Conservation (phyloP, 2,329 filamentous ascomycete species). For the Xylaria sp. region DNA sequence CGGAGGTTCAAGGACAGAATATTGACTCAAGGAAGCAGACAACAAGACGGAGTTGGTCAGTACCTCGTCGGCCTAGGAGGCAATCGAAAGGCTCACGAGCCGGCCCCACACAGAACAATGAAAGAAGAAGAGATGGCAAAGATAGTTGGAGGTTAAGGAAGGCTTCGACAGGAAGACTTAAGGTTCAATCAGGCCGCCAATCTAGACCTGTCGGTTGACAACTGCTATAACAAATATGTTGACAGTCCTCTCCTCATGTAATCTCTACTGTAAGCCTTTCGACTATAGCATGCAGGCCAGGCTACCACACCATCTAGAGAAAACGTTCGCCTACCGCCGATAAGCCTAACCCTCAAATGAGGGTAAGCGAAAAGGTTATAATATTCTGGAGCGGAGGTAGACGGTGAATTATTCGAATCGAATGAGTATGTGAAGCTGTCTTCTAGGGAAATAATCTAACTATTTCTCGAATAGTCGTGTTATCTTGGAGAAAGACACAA, state of each 20-base stretch:
- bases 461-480: neutral
- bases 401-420: conserved; percentile 29
- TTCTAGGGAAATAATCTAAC: conserved; percentile 11
- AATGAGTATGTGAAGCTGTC: conserved; percentile 11
- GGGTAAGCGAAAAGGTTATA: conserved; percentile 32
- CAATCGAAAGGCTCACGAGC: conserved; percentile 38
- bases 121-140: conserved; percentile 37
- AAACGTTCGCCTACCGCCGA: conserved; percentile 33
- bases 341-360: conserved; percentile 33
- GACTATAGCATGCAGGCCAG: conserved; percentile 36
- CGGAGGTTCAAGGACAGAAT: conserved; percentile 31
- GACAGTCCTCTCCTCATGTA: conserved; percentile 31
- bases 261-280: conserved; percentile 31
- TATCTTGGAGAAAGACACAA: neutral
- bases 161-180: conserved; percentile 34
- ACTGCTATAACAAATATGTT: conserved; percentile 29
- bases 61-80: conserved; percentile 39
- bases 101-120: conserved; percentile 40
- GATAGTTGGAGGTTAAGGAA: conserved; percentile 38
- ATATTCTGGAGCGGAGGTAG: conserved; percentile 14
- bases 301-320: conserved; percentile 32
- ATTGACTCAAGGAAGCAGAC: conserved; percentile 39
- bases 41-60: conserved; percentile 39
- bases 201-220: conserved; percentile 38
- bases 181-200: conserved; percentile 27